Evolutionary conservation across 2,329 filamentous ascomycete species (phyloP).

Genomic region (Penicillium sumatraense): DNA sequence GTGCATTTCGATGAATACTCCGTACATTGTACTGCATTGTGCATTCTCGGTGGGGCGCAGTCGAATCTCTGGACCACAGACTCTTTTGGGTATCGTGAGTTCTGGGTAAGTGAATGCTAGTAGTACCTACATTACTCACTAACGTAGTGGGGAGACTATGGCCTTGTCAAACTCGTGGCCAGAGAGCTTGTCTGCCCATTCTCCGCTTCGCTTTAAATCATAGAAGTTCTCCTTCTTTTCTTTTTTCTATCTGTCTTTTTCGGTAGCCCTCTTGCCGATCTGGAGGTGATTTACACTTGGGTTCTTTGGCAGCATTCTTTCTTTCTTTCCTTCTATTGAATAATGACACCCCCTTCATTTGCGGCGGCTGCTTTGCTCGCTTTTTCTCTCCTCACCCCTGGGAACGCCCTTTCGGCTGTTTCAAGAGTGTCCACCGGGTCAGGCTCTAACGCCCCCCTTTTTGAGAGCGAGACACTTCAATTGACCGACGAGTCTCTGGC

Average conservation of each 20-base stretch:
- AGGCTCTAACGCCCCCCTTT: constrained; percentile 24
- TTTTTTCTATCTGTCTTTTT: not conserved
- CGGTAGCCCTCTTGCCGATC: constrained; percentile 10
- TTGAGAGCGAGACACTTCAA: constrained; percentile 31
- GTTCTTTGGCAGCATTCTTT: not conserved
- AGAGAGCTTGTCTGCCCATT: constrained; percentile 4
- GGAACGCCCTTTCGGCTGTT: constrained; percentile 14
- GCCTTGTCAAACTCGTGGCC: constrained; percentile 7
- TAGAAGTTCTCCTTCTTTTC: not conserved
- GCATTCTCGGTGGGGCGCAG: not conserved
- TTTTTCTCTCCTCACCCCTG: constrained; percentile 17
- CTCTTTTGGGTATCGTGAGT: not conserved
- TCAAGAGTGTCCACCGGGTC: constrained; percentile 17
- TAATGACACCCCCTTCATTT: constrained; percentile 12
- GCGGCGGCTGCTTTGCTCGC: constrained; percentile 14
- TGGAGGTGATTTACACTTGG: not conserved
- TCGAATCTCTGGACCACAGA: not conserved
- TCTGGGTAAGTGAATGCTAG: too few relatives aligned
- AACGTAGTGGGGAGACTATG: not conserved
- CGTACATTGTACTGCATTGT: not conserved
- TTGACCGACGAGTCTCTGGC: constrained; percentile 29
- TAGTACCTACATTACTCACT: too few relatives aligned
- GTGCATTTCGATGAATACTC: not conserved
- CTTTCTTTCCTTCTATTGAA: not conserved
- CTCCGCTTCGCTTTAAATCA: constrained; percentile 7